Base-by-base conservation (phyloP, 2,329 filamentous ascomycete genomes). In the Neopestalotiopsis sp. region DNA sequence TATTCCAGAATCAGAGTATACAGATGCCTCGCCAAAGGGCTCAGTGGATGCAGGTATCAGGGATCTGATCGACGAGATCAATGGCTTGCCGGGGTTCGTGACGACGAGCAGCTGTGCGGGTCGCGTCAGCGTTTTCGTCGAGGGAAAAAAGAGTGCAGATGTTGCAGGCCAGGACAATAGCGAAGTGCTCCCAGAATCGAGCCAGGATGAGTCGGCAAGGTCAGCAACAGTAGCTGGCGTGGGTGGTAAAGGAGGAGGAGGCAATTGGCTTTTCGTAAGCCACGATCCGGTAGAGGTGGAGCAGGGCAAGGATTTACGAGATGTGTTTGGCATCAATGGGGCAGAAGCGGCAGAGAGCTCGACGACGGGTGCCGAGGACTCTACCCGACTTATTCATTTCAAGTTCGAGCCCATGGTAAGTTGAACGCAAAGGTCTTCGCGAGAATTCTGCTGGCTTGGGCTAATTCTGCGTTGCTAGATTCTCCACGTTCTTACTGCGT, bases 71-170 rank as follows among this genome's bases (percentile, higher is more conserved):
- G 86, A 87, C 65, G 89, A 92, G 73, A 91, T 98, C 78, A 98
- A 98, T 80, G 79, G 75, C 1, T 77, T 91, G 5, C 87, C 90
- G 1, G 94, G 93, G 1, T 88, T 95, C 56, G 94, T 97, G 42
- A 98, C 95, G 1, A 98, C 95, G 2, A 97, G 94, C 81, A 97
- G 94, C 80, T 98, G 95, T 79, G 93, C 94, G 2, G 95, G 95
- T 0, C 86, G 95, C 66, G 88, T 97, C 61, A 95, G 92, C 72
- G 92, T 98, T 4, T 98, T 97, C 76, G 84, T 97, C 0, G 95
- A 98, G 81, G 95, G 95, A 0, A 83, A 83, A 59, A 92, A 89
- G 75, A 82, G 72, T 73, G 30, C 67, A 64, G 32, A 34, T 4
- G 24, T 5, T 14, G 72, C 70, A 3, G 67, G 66, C 5, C 59